These are phyloP conservation scores for Globisporangium lucens DNA, from an alignment of 352 stramenopile species.

Conservation along the genomic window DNA sequence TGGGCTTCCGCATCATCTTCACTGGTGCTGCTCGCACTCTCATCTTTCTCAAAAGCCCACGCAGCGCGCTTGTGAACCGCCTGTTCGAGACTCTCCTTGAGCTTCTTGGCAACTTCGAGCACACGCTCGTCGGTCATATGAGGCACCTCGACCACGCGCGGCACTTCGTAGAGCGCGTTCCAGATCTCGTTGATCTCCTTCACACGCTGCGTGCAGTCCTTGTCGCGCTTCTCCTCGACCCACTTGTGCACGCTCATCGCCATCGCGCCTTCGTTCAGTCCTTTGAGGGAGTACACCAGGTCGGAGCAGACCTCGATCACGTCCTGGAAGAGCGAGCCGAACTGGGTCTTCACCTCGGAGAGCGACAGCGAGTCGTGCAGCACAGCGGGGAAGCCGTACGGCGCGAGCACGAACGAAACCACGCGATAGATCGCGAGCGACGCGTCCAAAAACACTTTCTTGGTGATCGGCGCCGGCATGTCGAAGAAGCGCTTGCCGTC, in stretches of 20 bases:
- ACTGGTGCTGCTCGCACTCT: conserved; percentile 11
- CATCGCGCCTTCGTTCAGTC: conserved; percentile 79
- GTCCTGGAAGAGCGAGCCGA: conserved; percentile 77
- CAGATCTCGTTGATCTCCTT: conserved; percentile 78
- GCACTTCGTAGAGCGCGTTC: conserved; percentile 57
- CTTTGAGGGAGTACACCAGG: conserved; percentile 73
- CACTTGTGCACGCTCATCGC: conserved; percentile 88
- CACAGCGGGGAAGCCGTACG: conserved; percentile 65
- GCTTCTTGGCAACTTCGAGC: conserved; percentile 38
- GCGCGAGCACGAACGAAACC: conserved; percentile 78
- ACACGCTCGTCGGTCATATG: conserved; percentile 46
- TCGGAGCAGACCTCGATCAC: conserved; percentile 85
- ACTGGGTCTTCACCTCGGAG: conserved; percentile 70
- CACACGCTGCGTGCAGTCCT: conserved; percentile 65
- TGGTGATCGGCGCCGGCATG: conserved; percentile 70
- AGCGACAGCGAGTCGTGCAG: conserved; percentile 58
- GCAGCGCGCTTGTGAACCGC: conserved; percentile 53
- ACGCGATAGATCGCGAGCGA: conserved; percentile 71
- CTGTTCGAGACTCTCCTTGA: conserved; percentile 38
- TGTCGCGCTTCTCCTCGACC: conserved; percentile 69
- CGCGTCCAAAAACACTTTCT: conserved; percentile 59
- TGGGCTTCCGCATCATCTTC: conserved; percentile 1
- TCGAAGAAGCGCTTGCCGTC: conserved; percentile 72
- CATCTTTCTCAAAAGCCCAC: conserved; percentile 46
- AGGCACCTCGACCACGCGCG: conserved; percentile 65